Evolutionary conservation across 768 basidiomycete genomes (phyloP).

Genomic region (Pilatotrama ljubarskyi): DNA sequence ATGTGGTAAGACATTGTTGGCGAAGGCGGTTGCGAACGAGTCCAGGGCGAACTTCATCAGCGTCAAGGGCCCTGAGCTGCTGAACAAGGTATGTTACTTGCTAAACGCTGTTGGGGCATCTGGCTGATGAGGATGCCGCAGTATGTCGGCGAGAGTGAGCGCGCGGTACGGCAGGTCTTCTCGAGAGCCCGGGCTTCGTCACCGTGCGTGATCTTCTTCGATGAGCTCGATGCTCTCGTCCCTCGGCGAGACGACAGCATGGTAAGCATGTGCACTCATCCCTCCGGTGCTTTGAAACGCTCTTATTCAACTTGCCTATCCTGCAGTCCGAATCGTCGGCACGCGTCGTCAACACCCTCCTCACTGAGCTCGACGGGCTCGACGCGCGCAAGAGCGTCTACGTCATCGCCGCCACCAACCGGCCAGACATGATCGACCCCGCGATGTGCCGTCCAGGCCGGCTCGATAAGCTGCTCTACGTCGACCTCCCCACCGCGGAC

Average conservation of each 20-base stretch:
- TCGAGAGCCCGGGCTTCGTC: constrained; percentile 90
- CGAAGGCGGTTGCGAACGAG: constrained; percentile 98
- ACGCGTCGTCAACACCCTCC: constrained; percentile 89
- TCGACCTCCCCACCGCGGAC: constrained; percentile 72
- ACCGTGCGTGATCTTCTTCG: constrained; percentile 95
- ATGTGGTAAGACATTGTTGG: constrained; percentile 96
- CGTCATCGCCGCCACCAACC: constrained; percentile 92
- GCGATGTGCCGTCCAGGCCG: constrained; percentile 97
- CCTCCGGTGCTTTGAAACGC: neutral
- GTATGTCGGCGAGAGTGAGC: constrained; percentile 98
- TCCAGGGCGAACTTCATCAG: constrained; percentile 95
- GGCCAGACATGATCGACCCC: constrained; percentile 97
- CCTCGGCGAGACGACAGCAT: constrained; percentile 87
- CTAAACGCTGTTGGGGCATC: neutral
- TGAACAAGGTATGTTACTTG: constrained; percentile 81
- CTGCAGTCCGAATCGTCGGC: constrained; percentile 87
- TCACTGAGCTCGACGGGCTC: constrained; percentile 93
- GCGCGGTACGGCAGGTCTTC: constrained; percentile 94
- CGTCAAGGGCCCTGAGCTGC: constrained; percentile 93
- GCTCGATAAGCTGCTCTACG: constrained; percentile 91
- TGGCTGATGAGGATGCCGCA: constrained; percentile 30
- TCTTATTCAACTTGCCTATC: neutral
- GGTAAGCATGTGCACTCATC: constrained; percentile 44
- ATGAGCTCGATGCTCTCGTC: constrained; percentile 91
- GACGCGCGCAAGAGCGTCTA: constrained; percentile 85